Evolutionary conservation across 108 stramenopile species (phyloP).

Genomic region (Cyclotella distinguenda): DNA sequence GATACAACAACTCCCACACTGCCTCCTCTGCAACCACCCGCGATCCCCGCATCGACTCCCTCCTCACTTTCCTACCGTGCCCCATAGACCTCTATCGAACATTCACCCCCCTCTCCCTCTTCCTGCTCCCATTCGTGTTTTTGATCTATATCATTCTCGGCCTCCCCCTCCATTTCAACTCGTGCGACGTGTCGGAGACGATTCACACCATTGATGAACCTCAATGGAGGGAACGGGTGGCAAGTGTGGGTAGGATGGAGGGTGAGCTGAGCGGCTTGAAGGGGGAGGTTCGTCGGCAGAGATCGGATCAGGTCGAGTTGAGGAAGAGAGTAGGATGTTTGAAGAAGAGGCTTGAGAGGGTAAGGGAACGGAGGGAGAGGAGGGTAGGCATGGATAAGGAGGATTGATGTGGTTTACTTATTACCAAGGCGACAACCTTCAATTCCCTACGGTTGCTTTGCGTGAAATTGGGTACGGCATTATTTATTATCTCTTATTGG

Average conservation of each 20-base stretch:
- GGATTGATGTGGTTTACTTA: background rate
- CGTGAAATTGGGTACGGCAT: no score
- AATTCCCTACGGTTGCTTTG: no score
- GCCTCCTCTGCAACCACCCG: background rate
- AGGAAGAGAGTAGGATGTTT: constrained; percentile 9
- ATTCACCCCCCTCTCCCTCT: constrained; percentile 25
- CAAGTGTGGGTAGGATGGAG: constrained; percentile 4
- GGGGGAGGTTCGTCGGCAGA: constrained; percentile 5
- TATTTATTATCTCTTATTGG: no score
- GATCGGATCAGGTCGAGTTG: constrained; percentile 2
- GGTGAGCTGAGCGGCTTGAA: constrained; percentile 4
- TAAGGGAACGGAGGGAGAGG: constrained; percentile 18
- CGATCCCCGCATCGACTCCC: constrained; percentile 4
- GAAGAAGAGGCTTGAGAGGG: constrained; percentile 10
- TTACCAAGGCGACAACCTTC: no score
- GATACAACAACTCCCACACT: background rate
- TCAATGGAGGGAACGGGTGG: constrained; percentile 17
- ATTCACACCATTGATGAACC: background rate
- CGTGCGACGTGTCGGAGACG: constrained; percentile 5
- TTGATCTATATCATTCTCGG: constrained; percentile 27
- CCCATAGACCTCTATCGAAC: constrained; percentile 28
- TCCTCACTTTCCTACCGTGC: constrained; percentile 19
- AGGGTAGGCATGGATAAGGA: constrained; percentile 17
- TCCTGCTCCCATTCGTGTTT: constrained; percentile 39
- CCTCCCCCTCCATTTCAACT: constrained; percentile 36